These are phyloP conservation scores for Malus hybrid DNA, from an alignment of 331 rosid genomes.

Conservation along the genomic window DNA sequence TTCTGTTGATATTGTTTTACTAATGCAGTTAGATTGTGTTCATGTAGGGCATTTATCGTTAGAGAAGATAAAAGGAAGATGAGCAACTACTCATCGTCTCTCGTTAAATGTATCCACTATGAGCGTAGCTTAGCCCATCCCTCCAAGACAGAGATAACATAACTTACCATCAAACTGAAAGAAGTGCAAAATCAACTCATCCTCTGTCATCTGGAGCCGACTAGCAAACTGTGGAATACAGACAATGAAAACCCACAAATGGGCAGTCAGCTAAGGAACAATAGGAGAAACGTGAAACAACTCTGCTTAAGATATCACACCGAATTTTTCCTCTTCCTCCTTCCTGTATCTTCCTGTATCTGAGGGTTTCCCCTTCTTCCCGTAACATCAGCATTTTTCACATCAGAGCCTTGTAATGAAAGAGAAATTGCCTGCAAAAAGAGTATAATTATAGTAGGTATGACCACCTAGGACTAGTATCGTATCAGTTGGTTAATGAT, in stretches of 20 bases:
- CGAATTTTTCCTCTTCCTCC: conserved; percentile 59
- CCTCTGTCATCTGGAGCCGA: conserved; percentile 83
- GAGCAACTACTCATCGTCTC: not conserved
- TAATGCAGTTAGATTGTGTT: not conserved
- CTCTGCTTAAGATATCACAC: conserved; percentile 25
- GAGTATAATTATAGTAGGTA: conserved; percentile 5
- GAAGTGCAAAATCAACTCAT: conserved; percentile 68
- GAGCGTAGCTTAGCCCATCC: not conserved
- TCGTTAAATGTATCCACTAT: not conserved
- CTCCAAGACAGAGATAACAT: conserved; percentile 9
- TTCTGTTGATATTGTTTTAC: not conserved
- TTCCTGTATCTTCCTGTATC: conserved; percentile 40
- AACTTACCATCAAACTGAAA: conserved; percentile 81
- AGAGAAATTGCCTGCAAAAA: conserved; percentile 70
- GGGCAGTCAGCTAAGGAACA: not conserved
- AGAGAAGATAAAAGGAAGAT: not conserved
- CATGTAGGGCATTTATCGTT: not conserved
- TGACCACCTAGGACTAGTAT: not conserved
- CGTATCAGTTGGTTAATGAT: not conserved
- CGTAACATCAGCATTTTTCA: conserved; percentile 2
- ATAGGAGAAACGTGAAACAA: not conserved
- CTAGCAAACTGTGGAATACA: conserved; percentile 50
- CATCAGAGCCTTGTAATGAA: conserved; percentile 50
- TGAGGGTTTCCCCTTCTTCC: conserved; percentile 28
- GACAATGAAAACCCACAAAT: not conserved